Evolutionary conservation across 2,329 filamentous ascomycete species (phyloP), one percentile per base, ranked within the genome.

Genomic region (Colletotrichum liaoningense): DNA sequence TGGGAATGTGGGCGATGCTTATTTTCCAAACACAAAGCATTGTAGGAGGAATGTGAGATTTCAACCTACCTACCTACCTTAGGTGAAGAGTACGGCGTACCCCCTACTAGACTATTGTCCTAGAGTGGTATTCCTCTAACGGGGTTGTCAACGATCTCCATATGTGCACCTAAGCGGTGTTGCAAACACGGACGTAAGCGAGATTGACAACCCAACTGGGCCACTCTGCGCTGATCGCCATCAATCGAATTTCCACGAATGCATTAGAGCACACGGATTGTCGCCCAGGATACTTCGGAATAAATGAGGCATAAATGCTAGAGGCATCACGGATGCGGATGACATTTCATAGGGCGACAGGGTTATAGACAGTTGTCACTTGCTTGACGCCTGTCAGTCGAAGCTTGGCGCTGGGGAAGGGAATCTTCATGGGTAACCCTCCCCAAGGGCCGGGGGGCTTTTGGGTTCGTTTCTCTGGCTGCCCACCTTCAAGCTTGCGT

Each of bases 151-250:
- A 12, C 3, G 0, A 54, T 19, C n/a, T n/a, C 19, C 12, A 38
- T 16, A 38, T 55, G 8, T 16, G n/a, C 46, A 63, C 5, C n/a
- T 11, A 24, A 16, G 4, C 28, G 16, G 3, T 30, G 46, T 22
- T 42, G 19, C 9, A 19, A 56, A 24, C 42, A 42, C 38, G 14
- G 63, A 42, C 49, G 30, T 42, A 70, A 73, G 71, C 71, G 71
- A 73, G 46, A 73, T 73, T 60, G 52, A 46, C 60, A 70, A 28
- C 71, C 35, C 52, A 54, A 62, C 30, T 30, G 28, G 49, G 67
- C 46, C 63, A 57, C 55, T 55, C 54, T 62, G 56, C 56, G 67
- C 56, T 46, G 67, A 71, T 73, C 70, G 52, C 42, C 67, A 65
- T 73, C 42, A 59, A 70, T 56, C 60, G 60, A 35, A 30, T 57